Evolutionary conservation across 768 basidiomycete species (phyloP).

Genomic region (Erythrobasidium yunnanense): DNA sequence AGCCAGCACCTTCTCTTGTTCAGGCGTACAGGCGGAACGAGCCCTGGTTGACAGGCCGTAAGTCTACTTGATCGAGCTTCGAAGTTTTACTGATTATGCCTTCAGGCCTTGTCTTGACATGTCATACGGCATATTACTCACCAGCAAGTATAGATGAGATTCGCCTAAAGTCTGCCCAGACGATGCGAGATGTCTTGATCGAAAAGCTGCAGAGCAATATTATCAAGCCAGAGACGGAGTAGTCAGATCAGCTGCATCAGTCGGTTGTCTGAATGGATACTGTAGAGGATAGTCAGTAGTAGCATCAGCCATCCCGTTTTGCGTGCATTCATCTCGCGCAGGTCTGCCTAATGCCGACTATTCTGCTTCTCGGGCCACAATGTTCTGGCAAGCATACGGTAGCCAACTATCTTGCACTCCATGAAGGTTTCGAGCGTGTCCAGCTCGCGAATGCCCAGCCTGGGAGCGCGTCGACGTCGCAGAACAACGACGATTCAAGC

Average conservation of each 20-base stretch:
- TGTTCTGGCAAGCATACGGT: constrained; percentile 43
- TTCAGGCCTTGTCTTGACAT: constrained; percentile 29
- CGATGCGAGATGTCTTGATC: constrained; percentile 27
- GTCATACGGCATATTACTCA: constrained; percentile 32
- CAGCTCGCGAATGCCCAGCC: constrained; percentile 31
- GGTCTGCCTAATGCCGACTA: constrained; percentile 41
- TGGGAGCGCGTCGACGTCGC: constrained; percentile 2
- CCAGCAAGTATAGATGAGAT: constrained; percentile 31
- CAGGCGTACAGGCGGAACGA: constrained; percentile 32
- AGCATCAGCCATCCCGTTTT: neutral
- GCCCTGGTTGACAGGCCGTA: constrained; percentile 29
- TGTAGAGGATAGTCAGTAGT: no score
- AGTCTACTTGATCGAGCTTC: neutral
- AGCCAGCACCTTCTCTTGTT: constrained; percentile 29
- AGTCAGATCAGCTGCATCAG: neutral
- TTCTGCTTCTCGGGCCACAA: constrained; percentile 44
- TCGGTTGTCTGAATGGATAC: no score
- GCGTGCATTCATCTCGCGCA: neutral
- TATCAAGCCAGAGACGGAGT: constrained; percentile 12
- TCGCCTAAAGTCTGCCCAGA: constrained; percentile 25
- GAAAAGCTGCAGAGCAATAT: constrained; percentile 14
- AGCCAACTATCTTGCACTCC: constrained; percentile 39
- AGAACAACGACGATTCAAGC: neutral
- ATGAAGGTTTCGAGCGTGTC: constrained; percentile 41
- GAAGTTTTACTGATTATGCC: neutral